Percentiles rank a stretch among this genome's conserved stretches.
These are phyloP conservation scores for Geotrichum histeridarum DNA, from an alignment of 1,139 yeast genomes.

Conservation along the genomic window DNA sequence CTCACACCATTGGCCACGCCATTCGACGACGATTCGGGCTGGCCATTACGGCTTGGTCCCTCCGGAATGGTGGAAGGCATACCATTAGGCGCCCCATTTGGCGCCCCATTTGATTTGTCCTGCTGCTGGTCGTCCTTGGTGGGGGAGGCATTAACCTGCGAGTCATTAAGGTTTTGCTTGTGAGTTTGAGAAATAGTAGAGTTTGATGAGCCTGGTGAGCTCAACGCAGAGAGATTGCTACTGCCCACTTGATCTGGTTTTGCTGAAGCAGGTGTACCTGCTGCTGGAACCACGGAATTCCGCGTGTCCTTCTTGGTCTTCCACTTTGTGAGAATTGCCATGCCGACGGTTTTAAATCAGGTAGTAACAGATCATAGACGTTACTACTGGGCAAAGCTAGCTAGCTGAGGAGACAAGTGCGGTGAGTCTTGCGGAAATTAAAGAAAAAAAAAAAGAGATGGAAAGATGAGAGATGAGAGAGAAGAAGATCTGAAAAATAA, in stretches of 20 bases:
- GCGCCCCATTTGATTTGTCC: not conserved
- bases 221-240: too few species aligned
- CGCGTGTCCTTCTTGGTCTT: constrained; percentile 7
- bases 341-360: not conserved
- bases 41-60: not conserved
- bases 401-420: not conserved
- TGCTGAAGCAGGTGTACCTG: not conserved
- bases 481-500: not conserved
- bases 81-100: not conserved
- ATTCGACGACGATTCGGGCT: not conserved
- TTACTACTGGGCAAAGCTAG: too few species aligned
- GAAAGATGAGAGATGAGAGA: not conserved
- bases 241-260: not conserved
- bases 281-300: constrained; percentile 1
- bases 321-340: constrained; percentile 12
- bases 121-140: too few species aligned
- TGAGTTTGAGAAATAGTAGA: too few species aligned
- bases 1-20: not conserved
- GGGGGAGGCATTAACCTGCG: too few species aligned
- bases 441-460: not conserved
- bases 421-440: not conserved
- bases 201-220: too few species aligned
- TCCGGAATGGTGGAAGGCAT: not conserved
- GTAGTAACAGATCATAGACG: too few species aligned
- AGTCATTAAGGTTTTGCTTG: too few species aligned